Evolutionary conservation across 805 yeast genomes (phyloP).

Genomic region (Wickerhamiella domercqiae): DNA sequence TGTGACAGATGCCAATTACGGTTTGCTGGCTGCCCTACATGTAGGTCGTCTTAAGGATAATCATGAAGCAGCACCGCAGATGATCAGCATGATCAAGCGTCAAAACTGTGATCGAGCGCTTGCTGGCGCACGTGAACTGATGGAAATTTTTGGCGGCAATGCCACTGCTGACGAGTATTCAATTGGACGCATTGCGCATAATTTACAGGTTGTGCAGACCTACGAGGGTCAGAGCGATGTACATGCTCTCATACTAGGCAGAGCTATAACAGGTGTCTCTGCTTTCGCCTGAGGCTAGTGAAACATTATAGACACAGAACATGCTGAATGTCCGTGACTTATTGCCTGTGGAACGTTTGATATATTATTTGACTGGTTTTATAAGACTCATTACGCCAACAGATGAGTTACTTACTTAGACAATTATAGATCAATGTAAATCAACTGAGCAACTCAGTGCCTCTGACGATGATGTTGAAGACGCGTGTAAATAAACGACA

Average conservation of each 20-base stretch:
- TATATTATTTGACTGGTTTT: too few relatives aligned
- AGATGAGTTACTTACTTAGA: too few relatives aligned
- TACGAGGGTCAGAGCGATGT: slow-evolving; percentile 33
- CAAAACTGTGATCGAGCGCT: slow-evolving; percentile 31
- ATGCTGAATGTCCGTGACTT: too few relatives aligned
- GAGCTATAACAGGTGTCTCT: slow-evolving; percentile 29
- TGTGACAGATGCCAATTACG: slow-evolving; percentile 27
- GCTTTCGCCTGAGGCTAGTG: too few relatives aligned
- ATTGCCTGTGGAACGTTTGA: too few relatives aligned
- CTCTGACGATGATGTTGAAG: too few relatives aligned
- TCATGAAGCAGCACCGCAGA: slow-evolving; percentile 27
- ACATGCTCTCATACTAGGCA: slow-evolving; percentile 28
- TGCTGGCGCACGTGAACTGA: slow-evolving; percentile 23
- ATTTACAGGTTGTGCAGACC: slow-evolving; percentile 31
- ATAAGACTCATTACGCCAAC: too few relatives aligned
- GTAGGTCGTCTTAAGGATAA: slow-evolving; percentile 29
- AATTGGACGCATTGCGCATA: slow-evolving; percentile 29
- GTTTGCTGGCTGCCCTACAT: slow-evolving; percentile 27
- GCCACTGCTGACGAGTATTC: slow-evolving; percentile 31
- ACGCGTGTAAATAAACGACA: too few relatives aligned
- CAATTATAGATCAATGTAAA: too few relatives aligned
- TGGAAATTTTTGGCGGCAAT: slow-evolving; percentile 34
- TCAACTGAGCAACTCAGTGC: too few relatives aligned
- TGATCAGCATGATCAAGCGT: slow-evolving; percentile 30
- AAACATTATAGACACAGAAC: too few relatives aligned